Base-by-base conservation (phyloP, 495 filamentous ascomycete genomes). In the Rhypophila decipiens region DNA sequence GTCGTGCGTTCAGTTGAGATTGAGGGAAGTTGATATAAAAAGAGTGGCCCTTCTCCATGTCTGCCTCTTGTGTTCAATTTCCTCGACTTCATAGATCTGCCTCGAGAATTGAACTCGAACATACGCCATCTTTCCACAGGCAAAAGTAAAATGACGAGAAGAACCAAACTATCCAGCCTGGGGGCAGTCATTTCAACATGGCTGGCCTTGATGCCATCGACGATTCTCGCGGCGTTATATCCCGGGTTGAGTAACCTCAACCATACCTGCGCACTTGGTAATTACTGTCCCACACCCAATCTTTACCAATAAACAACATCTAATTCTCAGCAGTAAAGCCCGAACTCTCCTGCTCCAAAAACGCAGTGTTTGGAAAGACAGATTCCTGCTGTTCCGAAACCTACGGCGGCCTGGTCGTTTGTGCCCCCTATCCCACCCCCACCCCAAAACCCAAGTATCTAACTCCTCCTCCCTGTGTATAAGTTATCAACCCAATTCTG, bases 341-440 rank as follows among this genome's bases (percentile, higher is more conserved):
- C 0, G 57, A 57, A 31, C 64, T 73, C 13, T 78, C 75, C 3
- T 78, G 75, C 59, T 73, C 73, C 0, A 43, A 62, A 0, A 48
- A 58, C 3, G 68, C 71, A 3, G 36, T 68, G 29, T 59, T 70
- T 2, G 53, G 52, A 15, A 40, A 65, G 39, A 63, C 69, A 2
- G 69, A 78, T 57, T 63, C 69, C n/a, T 78, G 74, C 65, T 75
- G 72, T 47, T 59, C 58, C 18, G 74, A 78, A 55, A 77, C 75
- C 0, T 75, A 61, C 52, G 75, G 75, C 13, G 75, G 75, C 1
- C 58, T 78, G 1, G 56, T 78, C 39, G 21, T 46, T 24, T 15
- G 41, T 33, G 9, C 2, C n/a, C 17, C 4, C 12, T 10, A 13
- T 8, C 12, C 10, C 12, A 7, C 13, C 7, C 7, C 27, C 27